Evolutionary conservation across 208 protist species (phyloP).

Genomic region (Acanthamoeba lenticulata): DNA sequence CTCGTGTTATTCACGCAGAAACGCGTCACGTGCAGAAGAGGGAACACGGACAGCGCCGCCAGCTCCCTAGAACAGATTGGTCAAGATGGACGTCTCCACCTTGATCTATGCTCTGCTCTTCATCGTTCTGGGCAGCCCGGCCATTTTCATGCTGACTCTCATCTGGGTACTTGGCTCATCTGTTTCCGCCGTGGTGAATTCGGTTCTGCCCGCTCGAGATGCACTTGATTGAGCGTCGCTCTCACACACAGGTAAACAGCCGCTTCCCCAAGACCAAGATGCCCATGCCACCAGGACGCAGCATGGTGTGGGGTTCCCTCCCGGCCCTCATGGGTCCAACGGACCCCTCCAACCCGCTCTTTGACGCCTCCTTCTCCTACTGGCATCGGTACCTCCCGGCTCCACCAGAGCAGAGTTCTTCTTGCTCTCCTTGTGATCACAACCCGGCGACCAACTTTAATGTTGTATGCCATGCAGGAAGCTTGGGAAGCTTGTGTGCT

Average conservation of each 20-base stretch:
- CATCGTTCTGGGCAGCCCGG: too few species aligned
- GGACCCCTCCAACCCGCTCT: constrained; percentile 7
- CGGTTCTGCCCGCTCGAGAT: too few species aligned
- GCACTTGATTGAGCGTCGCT: too few species aligned
- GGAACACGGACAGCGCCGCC: too few species aligned
- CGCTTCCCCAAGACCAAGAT: background rate
- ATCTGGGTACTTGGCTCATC: too few species aligned
- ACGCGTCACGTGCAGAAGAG: too few species aligned
- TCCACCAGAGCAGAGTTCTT: background rate
- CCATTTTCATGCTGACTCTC: too few species aligned
- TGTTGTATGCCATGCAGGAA: background rate
- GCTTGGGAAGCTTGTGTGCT: constrained; percentile 15
- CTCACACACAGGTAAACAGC: background rate
- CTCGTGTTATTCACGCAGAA: too few species aligned
- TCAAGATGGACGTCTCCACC: too few species aligned
- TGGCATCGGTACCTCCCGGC: background rate
- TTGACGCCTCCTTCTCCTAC: constrained; percentile 9
- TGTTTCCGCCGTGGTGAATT: too few species aligned
- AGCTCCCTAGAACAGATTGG: too few species aligned
- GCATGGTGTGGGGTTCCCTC: background rate
- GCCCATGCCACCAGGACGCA: background rate
- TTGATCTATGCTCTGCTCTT: too few species aligned
- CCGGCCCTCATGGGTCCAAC: background rate
- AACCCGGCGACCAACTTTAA: background rate
- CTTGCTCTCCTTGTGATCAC: background rate